Evolutionary conservation across 345 rosid genomes (phyloP), one percentile per base, ranked within the genome.

Genomic region (Barbarea vulgaris): DNA sequence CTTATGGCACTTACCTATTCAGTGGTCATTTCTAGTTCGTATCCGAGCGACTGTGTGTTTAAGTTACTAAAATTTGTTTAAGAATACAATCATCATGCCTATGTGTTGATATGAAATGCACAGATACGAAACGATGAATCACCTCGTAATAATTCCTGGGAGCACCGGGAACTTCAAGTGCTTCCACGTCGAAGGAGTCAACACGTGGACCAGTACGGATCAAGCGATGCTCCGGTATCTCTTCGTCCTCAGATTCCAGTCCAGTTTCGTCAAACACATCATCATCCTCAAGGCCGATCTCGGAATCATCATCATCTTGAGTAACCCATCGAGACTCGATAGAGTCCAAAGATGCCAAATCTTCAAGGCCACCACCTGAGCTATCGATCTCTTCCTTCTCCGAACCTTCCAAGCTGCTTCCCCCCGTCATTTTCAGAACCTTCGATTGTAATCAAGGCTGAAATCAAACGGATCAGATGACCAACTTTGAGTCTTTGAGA

Each of bases 131-230:
- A 36, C 17, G 33, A 39, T 33, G 30, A 63, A 69, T 44, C 71
- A 89, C 98, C 96, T 92, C 93, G 79, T 85, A 87, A 31, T 92
- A 87, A 64, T 82, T 86, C 68, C 94, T 83, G 1, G 82, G 88
- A 25, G 88, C 94, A 33, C 97, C 91, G 1, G 93, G 98, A 68
- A 95, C 87, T 76, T 95, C 99, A 22, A 92, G 90, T 13, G 99
- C 99, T 77, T 95, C 99, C 15, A 92, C 98, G 77, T 95, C 99
- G 66, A 95, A 95, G 17, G 97, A 92, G 73, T 95, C 99, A 51
- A 86, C 81, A 77, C 84, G 92, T 5, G 90, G 96, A 4, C 96
- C 96, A 9, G 97, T 92, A 17, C 99, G 97, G 81, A 95, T 85
- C 88, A 95, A 65, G 25, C 89, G 86, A 52, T 92, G 93, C 81